Evolutionary conservation across 2,329 filamentous ascomycete genomes (phyloP).

Genomic region (Hypomyces perniciosus): DNA sequence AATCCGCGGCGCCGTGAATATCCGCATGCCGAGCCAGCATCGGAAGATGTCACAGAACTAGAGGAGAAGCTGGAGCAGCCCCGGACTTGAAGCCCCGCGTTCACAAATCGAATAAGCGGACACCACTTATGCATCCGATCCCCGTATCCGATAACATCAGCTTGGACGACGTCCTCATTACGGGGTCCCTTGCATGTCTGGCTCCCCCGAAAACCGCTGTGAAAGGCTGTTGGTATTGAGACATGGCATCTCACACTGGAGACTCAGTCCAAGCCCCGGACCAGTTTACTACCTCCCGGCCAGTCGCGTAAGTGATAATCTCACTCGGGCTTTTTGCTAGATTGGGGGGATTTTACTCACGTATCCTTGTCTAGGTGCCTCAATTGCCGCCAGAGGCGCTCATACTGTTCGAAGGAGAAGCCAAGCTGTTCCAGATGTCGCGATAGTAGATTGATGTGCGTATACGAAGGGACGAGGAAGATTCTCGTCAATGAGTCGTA

Average conservation of each 20-base stretch:
- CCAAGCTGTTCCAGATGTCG: constrained; percentile 30
- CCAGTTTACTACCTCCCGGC: constrained; percentile 16
- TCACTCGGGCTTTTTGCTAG: background rate
- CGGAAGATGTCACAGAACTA: too few species aligned
- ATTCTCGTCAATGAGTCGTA: constrained; percentile 30
- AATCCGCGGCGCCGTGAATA: too few species aligned
- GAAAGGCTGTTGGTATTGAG: background rate
- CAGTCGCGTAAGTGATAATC: constrained; percentile 21
- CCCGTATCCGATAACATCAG: too few species aligned
- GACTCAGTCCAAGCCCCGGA: constrained; percentile 5
- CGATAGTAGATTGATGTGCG: constrained; percentile 24
- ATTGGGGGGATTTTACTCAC: background rate
- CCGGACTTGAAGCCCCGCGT: too few species aligned
- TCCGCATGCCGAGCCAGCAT: too few species aligned
- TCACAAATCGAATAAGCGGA: too few species aligned
- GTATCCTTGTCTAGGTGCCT: constrained; percentile 23
- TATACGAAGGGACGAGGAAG: constrained; percentile 31
- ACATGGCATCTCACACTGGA: constrained; percentile 2
- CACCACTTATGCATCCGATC: too few species aligned
- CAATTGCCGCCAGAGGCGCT: constrained; percentile 29
- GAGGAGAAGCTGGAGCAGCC: too few species aligned
- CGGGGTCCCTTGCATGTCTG: too few species aligned
- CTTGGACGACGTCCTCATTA: too few species aligned
- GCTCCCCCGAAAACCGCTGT: too few species aligned
- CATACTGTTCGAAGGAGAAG: constrained; percentile 32